Conservation (phyloP, 2,329 filamentous ascomycete genomes). For the Aureobasidium subglaciale region DNA sequence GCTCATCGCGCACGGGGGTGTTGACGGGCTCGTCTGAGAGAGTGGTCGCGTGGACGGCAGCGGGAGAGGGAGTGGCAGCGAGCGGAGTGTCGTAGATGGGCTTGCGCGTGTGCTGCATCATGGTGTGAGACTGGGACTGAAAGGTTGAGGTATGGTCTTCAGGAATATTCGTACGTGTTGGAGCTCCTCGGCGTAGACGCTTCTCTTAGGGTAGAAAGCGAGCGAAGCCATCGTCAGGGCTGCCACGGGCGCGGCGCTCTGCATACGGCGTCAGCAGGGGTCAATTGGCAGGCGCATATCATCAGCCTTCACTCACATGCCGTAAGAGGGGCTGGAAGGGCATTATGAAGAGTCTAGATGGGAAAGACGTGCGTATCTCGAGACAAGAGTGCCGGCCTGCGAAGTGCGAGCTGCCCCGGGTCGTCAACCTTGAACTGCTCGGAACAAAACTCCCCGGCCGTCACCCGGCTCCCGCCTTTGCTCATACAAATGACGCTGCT, state of each 20-base stretch:
- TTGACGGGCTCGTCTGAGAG: constrained; percentile 33
- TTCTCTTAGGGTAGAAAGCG: constrained; percentile 40
- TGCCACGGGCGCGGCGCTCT: constrained; percentile 46
- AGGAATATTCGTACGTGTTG: constrained; percentile 11
- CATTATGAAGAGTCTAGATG: constrained; percentile 34
- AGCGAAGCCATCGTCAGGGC: constrained; percentile 37
- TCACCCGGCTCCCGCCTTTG: background rate
- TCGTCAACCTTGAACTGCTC: background rate
- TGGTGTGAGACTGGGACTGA: constrained; percentile 16
- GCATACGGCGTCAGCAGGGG: constrained; percentile 20
- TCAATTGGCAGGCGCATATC: constrained; percentile 6
- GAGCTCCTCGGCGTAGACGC: constrained; percentile 44
- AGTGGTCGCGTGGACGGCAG: constrained; percentile 28
- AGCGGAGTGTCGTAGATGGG: constrained; percentile 76
- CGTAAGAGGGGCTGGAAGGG: constrained; percentile 47
- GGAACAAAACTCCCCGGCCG: background rate
- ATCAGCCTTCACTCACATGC: constrained; percentile 36
- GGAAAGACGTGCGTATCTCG: background rate
- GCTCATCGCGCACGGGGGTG: constrained; percentile 40
- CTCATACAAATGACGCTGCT: background rate
- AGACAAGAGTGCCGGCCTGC: background rate
- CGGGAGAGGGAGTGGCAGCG: constrained; percentile 31
- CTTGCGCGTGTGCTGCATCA: constrained; percentile 34
- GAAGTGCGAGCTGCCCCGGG: constrained; percentile 5
- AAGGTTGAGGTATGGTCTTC: background rate